phyloP scores from a whole-genome alignment of 495 filamentous ascomycete species.

The Penicillium robsamsonii region DNA sequence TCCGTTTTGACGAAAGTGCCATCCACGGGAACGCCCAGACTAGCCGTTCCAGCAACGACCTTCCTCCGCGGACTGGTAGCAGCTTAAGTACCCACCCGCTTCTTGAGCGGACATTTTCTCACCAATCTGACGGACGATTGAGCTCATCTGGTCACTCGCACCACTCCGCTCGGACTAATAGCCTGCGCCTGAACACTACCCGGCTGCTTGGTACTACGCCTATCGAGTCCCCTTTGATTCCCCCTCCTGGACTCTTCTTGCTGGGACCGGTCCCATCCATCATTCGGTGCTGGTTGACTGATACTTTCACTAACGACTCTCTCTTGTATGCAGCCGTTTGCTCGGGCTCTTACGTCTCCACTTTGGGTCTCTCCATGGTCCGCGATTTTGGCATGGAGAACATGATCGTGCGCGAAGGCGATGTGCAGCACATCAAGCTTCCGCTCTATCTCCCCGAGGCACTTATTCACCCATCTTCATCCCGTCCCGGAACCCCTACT shows the following conservation, averaged over 20 bases:
- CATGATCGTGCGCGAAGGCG: slow-evolving; percentile 63
- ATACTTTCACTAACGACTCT: slow-evolving; percentile 78
- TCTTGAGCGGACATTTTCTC: slow-evolving; percentile 85
- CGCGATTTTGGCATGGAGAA: slow-evolving; percentile 66
- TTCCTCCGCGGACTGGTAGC: slow-evolving; percentile 74
- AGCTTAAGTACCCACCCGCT: slow-evolving; percentile 78
- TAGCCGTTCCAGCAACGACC: slow-evolving; percentile 74
- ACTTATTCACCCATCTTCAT: slow-evolving; percentile 69
- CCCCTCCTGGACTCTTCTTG: slow-evolving; percentile 77
- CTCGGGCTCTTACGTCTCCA: slow-evolving; percentile 85
- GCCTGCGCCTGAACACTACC: slow-evolving; percentile 69
- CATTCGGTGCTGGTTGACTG: slow-evolving; percentile 91
- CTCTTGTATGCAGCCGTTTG: slow-evolving; percentile 90
- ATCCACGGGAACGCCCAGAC: slow-evolving; percentile 84
- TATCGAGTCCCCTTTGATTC: slow-evolving; percentile 64
- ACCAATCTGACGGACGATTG: slow-evolving; percentile 94
- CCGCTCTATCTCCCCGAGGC: slow-evolving; percentile 89
- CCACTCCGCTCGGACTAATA: slow-evolving; percentile 79
- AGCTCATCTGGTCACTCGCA: slow-evolving; percentile 85
- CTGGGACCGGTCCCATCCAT: slow-evolving; percentile 87
- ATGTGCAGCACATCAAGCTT: slow-evolving; percentile 65
- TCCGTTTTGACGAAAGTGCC: slow-evolving; percentile 97
- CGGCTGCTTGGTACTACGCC: slow-evolving; percentile 61
- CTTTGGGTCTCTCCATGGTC: slow-evolving; percentile 68
- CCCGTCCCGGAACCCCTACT: slow-evolving; percentile 68